Base-by-base conservation (phyloP, 1,284 basidiomycete species). In the Rhodotorula sp. region DNA sequence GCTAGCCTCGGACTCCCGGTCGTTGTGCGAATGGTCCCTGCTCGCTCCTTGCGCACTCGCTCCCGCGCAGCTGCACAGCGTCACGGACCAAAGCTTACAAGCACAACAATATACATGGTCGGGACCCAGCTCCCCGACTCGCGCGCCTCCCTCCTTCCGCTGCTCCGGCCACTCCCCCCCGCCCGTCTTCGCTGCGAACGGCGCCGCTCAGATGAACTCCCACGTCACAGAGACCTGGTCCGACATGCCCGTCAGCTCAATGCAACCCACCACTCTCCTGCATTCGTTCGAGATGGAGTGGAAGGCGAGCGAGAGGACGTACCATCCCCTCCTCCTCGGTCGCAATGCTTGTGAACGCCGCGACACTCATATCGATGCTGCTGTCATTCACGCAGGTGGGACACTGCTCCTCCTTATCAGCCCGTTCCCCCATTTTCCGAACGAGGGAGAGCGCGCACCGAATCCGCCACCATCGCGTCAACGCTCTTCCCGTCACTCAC, bases 391-490 rank as follows among this genome's bases (percentile, higher is more conserved):
- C 29, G 32, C 53, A 54, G 19, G 53, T 22, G 6, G 53, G 53
- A 32, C 53, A 54, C 53, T 53, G 29, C n/a, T 15, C 17, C 10
- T 4, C 7, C 13, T 32, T 15, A 8, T 53, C 29, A 29, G 51
- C 36, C 6, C n/a, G n/a, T 9, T 34, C 34, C 27, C n/a, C 32
- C 29, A 13, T n/a, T 9, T 0, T 7, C 13, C 3, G 34, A n/a
- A 13, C 9, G 36, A 56, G 21, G 22, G 36, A 57, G 27, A 39
- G 37, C 0, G 25, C 36, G 37, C 15, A 58, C 34, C 46, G 85
- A 88, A 78, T 94, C 92, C n/a, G 85, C 88, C 72, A 94, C 84
- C 39, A 83, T 85, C 70, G 88, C 91, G 6, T 81, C 84, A 70
- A 90, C 86, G 29, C 80, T 81, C 80, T 86, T 85, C 71, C 85